Percentiles rank a stretch among this genome's conserved stretches.
Evolutionary conservation across 192 early-diverging fungal species (phyloP).

Genomic region (Diversispora eburnea): DNA sequence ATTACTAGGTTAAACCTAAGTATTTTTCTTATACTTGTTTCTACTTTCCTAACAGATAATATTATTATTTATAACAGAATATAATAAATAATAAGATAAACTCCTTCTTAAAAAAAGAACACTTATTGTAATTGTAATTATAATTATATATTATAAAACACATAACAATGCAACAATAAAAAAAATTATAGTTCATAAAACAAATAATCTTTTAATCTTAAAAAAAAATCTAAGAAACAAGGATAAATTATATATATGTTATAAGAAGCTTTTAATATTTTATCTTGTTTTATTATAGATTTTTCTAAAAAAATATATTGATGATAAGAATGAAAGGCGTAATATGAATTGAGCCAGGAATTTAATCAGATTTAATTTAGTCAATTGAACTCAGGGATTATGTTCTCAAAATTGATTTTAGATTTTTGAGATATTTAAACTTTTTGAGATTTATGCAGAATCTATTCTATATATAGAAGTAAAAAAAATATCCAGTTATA

Average conservation of each 20-base stretch:
- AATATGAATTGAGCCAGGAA: too few relatives aligned
- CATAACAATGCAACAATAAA: neutral
- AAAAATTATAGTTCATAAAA: constrained; percentile 14
- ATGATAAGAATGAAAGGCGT: too few relatives aligned
- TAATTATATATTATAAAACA: neutral
- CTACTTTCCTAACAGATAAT: too few relatives aligned
- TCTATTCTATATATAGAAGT: too few relatives aligned
- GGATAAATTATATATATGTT: constrained; percentile 20
- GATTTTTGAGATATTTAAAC: too few relatives aligned
- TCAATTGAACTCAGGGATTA: too few relatives aligned
- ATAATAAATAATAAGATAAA: constrained; percentile 2
- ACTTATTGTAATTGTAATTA: neutral
- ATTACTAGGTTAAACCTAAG: too few relatives aligned
- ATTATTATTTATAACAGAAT: neutral
- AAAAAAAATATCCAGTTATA: too few relatives aligned
- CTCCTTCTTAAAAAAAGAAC: constrained; percentile 4
- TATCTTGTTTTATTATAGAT: constrained; percentile 22
- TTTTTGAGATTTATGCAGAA: too few relatives aligned
- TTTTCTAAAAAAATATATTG: constrained; percentile 15
- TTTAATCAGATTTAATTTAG: too few relatives aligned
- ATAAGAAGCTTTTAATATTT: constrained; percentile 16
- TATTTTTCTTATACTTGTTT: too few relatives aligned
- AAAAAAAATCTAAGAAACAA: constrained; percentile 20
- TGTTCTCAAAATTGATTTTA: too few relatives aligned
- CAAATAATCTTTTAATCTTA: constrained; percentile 5